Evolutionary conservation across 2,329 filamentous ascomycete genomes (phyloP), one percentile per base, ranked within the genome.

Genomic region (Diaporthe vexans): DNA sequence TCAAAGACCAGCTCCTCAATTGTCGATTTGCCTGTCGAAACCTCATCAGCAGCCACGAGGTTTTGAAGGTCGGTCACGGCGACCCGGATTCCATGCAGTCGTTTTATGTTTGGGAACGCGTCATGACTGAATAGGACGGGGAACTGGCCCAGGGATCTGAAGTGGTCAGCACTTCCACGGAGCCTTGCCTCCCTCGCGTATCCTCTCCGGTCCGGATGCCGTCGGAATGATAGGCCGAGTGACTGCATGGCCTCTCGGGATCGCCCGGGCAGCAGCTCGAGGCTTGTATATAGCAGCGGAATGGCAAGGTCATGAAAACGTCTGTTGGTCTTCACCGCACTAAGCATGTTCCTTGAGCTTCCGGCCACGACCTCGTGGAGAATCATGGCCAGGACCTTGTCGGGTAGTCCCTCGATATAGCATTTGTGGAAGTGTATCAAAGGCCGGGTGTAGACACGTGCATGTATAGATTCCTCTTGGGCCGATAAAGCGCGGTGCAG

Each of bases 1-100:
- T 68, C 63, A 13, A 68, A 68, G 4, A 68, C 52, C 33, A 68
- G 21, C 13, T 68, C 63, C 33, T 68, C 63, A 8, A 68, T 54
- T 3, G 63, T 68, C 9, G 63, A 68, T 3, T 21, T 68, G 4
- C 48, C 33, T 4, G n/a, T 29, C 33, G 48, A 54, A n/a, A 9
- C n/a, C 2, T 54, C n/a, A 35, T 54, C 63, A 10, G 13, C 11
- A 21, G 48, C n/a, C 5, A 29, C 4, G 33, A 68, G 11, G 4
- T 51, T 68, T 35, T 68, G 63, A 3, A 68, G 48, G 17, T 11
- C 10, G 33, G n/a, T 40, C n/a, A 68, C 63, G 2, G 29, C 13
- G 33, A 54, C 33, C 21, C 33, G n/a, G 3, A 54, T 40, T 3
- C 63, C 46, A 29, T 68, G 63, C 4, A 68, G 48, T 19, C 48